Evolutionary conservation across 352 stramenopile genomes (phyloP).

Genomic region (Pythium vanterpoolii): DNA sequence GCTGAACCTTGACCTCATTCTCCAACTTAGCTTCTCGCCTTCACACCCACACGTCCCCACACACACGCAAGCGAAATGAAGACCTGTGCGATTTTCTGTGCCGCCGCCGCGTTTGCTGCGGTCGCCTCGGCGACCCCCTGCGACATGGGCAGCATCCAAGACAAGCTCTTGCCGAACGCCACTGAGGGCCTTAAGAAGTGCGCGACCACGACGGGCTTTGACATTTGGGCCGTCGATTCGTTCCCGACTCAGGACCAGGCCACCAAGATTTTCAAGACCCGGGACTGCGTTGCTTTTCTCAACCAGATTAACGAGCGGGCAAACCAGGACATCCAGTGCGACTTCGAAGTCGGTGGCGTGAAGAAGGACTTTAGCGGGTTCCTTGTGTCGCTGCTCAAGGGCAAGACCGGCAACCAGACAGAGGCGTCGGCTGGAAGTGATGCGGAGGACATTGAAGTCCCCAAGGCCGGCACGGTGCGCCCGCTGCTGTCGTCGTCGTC

Average conservation of each 20-base stretch:
- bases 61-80: constrained; percentile 23
- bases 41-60: not conserved
- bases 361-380: constrained; percentile 39
- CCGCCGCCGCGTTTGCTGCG: constrained; percentile 18
- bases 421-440: constrained; percentile 30
- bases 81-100: constrained; percentile 20
- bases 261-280: constrained; percentile 38
- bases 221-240: constrained; percentile 37
- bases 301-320: constrained; percentile 66
- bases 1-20: constrained; percentile 1
- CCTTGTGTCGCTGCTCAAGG: constrained; percentile 47
- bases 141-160: constrained; percentile 46
- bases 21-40: constrained; percentile 4
- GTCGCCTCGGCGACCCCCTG: constrained; percentile 28
- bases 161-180: constrained; percentile 45
- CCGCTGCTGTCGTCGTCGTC: constrained; percentile 10
- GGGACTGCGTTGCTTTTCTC: constrained; percentile 59
- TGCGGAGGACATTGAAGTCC: constrained; percentile 12
- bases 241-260: constrained; percentile 49
- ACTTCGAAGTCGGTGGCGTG: constrained; percentile 33
- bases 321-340: constrained; percentile 54
- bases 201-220: constrained; percentile 36
- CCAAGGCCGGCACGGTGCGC: constrained; percentile 27
- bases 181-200: constrained; percentile 38
- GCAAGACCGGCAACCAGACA: constrained; percentile 61